phyloP scores from a whole-genome alignment of 2,329 filamentous ascomycete genomes.

The Pseudocercospora crystallina region DNA sequence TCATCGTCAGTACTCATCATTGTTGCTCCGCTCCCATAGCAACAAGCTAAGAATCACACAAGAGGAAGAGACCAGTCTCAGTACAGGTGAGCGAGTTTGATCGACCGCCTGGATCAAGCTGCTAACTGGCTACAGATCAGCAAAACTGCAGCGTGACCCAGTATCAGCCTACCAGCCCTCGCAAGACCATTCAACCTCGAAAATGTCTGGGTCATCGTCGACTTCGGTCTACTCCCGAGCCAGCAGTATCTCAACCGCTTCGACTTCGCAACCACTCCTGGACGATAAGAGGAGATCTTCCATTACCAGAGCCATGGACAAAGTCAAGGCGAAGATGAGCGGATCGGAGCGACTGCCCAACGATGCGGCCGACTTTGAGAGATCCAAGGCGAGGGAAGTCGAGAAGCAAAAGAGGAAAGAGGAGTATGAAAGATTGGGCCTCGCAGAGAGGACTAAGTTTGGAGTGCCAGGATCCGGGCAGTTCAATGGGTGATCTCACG shows the following conservation, averaged over 20 bases:
- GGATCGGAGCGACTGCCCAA: slow-evolving; percentile 5
- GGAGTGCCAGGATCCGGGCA: slow-evolving; percentile 14
- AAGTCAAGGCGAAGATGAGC: slow-evolving; percentile 6
- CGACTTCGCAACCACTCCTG: neutral
- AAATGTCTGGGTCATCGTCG: neutral
- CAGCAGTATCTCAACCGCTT: slow-evolving; percentile 2
- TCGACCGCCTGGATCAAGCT: no score
- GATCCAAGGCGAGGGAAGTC: slow-evolving; percentile 16
- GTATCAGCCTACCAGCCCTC: no score
- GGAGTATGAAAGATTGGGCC: slow-evolving; percentile 20
- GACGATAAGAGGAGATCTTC: slow-evolving; percentile 4
- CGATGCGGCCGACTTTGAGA: slow-evolving; percentile 11
- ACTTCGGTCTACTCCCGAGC: neutral
- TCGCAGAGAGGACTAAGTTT: slow-evolving; percentile 17
- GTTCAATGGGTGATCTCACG: slow-evolving; percentile 3
- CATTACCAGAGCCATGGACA: slow-evolving; percentile 14
- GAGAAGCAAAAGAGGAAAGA: slow-evolving; percentile 21
- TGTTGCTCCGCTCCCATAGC: neutral
- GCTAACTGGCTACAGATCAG: no score
- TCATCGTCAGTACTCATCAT: neutral
- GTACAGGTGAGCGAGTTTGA: neutral
- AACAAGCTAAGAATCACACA: neutral
- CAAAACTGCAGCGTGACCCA: no score
- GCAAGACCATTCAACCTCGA: neutral
- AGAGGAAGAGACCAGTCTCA: neutral